phyloP scores from a whole-genome alignment of 176 grass and related monocot species.

The Pontederia paniculata region DNA sequence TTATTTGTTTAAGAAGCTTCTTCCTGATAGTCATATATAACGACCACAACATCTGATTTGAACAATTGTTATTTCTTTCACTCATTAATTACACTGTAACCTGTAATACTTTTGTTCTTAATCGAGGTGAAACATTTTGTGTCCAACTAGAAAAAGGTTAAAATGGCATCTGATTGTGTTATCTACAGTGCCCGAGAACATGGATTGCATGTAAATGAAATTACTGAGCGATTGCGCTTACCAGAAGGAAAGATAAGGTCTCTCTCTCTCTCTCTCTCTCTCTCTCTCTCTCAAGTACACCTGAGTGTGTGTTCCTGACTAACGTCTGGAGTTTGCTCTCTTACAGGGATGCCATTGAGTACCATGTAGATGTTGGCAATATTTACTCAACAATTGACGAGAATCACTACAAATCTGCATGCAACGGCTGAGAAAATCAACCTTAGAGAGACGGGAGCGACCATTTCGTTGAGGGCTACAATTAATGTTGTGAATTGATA shows the following conservation, averaged over 20 bases:
- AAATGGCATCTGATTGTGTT: background rate
- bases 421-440: conserved; percentile 91
- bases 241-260: conserved; percentile 42
- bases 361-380: conserved; percentile 38
- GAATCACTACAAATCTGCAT: conserved; percentile 50
- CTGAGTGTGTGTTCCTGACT: background rate
- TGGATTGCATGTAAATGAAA: conserved; percentile 40
- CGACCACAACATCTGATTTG: too few species aligned
- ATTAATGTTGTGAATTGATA: too few species aligned
- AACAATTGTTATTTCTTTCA: too few species aligned
- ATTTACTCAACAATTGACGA: conserved; percentile 88
- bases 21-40: too few species aligned
- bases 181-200: conserved; percentile 44
- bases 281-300: too few species aligned
- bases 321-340: conserved; percentile 17
- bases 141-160: too few species aligned
- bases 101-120: too few species aligned
- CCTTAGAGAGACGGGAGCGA: too few species aligned
- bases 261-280: conserved; percentile 1
- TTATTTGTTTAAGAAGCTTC: too few species aligned
- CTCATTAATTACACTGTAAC: too few species aligned
- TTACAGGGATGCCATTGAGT: conserved; percentile 33
- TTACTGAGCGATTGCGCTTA: conserved; percentile 35
- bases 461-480: too few species aligned
- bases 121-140: too few species aligned